phyloP scores from a whole-genome alignment of 345 rosid genomes.

The Citrus cavaleriei region DNA sequence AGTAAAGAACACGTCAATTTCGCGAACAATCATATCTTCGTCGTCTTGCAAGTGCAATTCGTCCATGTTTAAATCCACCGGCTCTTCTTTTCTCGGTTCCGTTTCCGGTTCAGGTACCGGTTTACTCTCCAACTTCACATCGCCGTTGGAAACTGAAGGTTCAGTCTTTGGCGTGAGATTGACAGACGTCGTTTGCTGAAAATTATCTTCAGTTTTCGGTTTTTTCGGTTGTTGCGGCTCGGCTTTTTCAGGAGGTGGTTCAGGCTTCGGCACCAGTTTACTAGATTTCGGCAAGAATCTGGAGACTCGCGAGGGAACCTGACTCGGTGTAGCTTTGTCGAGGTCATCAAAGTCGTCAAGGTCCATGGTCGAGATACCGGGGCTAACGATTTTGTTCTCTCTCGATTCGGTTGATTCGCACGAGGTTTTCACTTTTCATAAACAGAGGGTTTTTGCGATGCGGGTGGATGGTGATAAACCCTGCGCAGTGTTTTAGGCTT shows the following conservation, averaged over 20 bases:
- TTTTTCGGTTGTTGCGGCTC: constrained; percentile 21
- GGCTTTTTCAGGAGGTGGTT: constrained; percentile 4
- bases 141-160: constrained; percentile 25
- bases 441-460: not conserved
- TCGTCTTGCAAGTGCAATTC: constrained; percentile 37
- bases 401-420: not conserved
- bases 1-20: constrained; percentile 72
- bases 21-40: constrained; percentile 75
- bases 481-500: not conserved
- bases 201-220: constrained; percentile 31
- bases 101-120: constrained; percentile 13
- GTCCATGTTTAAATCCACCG: constrained; percentile 23
- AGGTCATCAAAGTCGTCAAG: constrained; percentile 54
- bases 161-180: constrained; percentile 28
- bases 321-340: constrained; percentile 21
- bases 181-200: constrained; percentile 17
- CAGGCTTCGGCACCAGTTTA: constrained; percentile 36
- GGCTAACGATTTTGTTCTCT: not conserved
- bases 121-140: constrained; percentile 49
- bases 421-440: not conserved
- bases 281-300: constrained; percentile 53
- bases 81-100: constrained; percentile 22
- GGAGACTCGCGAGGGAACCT: constrained; percentile 41
- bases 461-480: not conserved
- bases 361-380: constrained; percentile 37